Evolutionary conservation across 169 alveolate species (phyloP).

Genomic region (Plasmodium ovale): DNA sequence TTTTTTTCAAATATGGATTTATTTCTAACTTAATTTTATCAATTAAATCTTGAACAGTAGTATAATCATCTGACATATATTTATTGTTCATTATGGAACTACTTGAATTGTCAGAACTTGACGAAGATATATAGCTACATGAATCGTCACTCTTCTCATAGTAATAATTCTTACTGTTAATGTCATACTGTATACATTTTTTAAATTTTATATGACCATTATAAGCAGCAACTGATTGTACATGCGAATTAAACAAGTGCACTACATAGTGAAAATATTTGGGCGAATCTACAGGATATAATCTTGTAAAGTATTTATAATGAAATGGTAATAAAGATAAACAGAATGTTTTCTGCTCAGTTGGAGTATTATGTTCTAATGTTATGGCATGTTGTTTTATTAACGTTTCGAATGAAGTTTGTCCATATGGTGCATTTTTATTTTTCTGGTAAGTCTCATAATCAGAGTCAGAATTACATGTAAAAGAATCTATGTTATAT

Average conservation of each 20-base stretch:
- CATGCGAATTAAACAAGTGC: conserved; percentile 72
- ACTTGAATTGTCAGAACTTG: conserved; percentile 51
- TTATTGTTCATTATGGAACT: conserved; percentile 36
- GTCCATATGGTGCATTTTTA: conserved; percentile 7
- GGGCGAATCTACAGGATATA: conserved; percentile 44
- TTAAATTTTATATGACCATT: conserved; percentile 64
- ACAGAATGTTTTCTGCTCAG: conserved; percentile 66
- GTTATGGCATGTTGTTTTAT: conserved; percentile 62
- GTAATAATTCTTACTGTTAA: neutral
- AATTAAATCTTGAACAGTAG: conserved; percentile 74
- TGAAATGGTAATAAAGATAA: conserved; percentile 73
- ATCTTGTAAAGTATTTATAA: conserved; percentile 64
- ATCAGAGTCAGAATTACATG: conserved; percentile 29
- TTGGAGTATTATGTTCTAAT: conserved; percentile 48
- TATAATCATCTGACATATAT: conserved; percentile 39
- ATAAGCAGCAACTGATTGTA: conserved; percentile 71
- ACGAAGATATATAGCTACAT: conserved; percentile 23
- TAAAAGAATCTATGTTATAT: conserved; percentile 74
- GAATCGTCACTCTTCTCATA: conserved; percentile 1
- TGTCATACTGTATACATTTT: conserved; percentile 2
- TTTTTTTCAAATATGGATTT: conserved; percentile 72
- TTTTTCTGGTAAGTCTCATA: conserved; percentile 10
- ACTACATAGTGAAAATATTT: conserved; percentile 59
- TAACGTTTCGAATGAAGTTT: conserved; percentile 50
- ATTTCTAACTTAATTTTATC: conserved; percentile 76